phyloP scores from a whole-genome alignment of 768 basidiomycete genomes.

The Calocybe gangraenosa region DNA sequence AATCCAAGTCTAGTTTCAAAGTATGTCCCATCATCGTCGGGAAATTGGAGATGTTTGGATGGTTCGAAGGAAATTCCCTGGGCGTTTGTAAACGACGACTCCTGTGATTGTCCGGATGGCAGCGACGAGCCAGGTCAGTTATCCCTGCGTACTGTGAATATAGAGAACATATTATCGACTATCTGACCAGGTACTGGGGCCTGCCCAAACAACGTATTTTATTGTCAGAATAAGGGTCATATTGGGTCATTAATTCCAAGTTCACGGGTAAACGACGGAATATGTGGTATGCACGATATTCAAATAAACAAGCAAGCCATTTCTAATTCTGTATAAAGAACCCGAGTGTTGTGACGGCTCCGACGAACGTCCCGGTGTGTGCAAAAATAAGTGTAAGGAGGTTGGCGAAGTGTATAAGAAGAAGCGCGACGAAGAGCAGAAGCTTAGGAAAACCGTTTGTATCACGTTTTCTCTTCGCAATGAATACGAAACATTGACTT shows the following conservation, averaged over 20 bases:
- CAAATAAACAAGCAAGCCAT: no score
- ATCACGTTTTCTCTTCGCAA: background rate
- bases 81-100: constrained; percentile 88
- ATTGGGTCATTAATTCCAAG: constrained; percentile 74
- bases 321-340: constrained; percentile 45
- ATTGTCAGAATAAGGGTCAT: constrained; percentile 87
- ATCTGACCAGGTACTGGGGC: constrained; percentile 69
- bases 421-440: constrained; percentile 67
- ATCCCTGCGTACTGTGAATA: constrained; percentile 8
- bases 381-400: constrained; percentile 72
- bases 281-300: constrained; percentile 70
- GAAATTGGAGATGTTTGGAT: constrained; percentile 77
- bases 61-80: constrained; percentile 75
- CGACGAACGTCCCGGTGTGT: constrained; percentile 81
- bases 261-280: constrained; percentile 85
- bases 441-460: constrained; percentile 75
- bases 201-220: constrained; percentile 72
- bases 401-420: constrained; percentile 68
- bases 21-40: constrained; percentile 51
- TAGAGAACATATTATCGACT: no score
- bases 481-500: background rate
- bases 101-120: constrained; percentile 92
- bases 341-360: constrained; percentile 94
- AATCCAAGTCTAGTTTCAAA: constrained; percentile 47
- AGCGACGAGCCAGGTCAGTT: constrained; percentile 86